phyloP scores from a whole-genome alignment of 257 asterid genomes.

The Anisodus acutangulus region DNA sequence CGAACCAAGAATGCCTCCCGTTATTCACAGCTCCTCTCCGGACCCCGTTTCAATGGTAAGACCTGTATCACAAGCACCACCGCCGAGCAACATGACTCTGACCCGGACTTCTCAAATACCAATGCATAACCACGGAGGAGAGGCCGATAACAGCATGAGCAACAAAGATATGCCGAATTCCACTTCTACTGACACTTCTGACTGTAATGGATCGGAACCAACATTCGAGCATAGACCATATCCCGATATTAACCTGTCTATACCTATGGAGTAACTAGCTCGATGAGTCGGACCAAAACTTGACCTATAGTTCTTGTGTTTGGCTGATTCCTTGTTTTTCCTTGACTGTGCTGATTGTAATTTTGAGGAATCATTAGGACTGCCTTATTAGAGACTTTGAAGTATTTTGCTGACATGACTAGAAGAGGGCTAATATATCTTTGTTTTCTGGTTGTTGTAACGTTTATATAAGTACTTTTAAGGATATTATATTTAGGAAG shows the following conservation, averaged over 20 bases:
- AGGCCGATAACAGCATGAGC: constrained; percentile 49
- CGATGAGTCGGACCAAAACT: too few relatives aligned
- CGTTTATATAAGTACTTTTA: neutral
- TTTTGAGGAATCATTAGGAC: constrained; percentile 19
- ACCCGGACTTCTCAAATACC: constrained; percentile 50
- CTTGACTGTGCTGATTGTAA: neutral
- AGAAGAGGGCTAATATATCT: constrained; percentile 18
- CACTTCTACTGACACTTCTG: constrained; percentile 57
- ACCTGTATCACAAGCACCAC: constrained; percentile 68
- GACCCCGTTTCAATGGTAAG: constrained; percentile 53
- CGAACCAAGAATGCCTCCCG: constrained; percentile 47
- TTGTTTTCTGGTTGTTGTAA: neutral
- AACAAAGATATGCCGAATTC: constrained; percentile 57
- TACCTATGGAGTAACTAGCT: constrained; percentile 50
- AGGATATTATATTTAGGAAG: neutral
- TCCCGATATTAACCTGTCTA: constrained; percentile 76
- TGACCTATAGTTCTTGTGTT: neutral
- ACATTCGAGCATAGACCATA: constrained; percentile 57
- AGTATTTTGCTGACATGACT: constrained; percentile 22
- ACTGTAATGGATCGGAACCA: constrained; percentile 62
- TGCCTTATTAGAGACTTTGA: neutral
- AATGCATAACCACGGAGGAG: constrained; percentile 56
- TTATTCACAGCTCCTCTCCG: constrained; percentile 48
- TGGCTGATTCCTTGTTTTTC: constrained; percentile 10
- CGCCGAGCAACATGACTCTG: constrained; percentile 42